Conservation (phyloP, 257 asterid species). For the Petunia axillaris region DNA sequence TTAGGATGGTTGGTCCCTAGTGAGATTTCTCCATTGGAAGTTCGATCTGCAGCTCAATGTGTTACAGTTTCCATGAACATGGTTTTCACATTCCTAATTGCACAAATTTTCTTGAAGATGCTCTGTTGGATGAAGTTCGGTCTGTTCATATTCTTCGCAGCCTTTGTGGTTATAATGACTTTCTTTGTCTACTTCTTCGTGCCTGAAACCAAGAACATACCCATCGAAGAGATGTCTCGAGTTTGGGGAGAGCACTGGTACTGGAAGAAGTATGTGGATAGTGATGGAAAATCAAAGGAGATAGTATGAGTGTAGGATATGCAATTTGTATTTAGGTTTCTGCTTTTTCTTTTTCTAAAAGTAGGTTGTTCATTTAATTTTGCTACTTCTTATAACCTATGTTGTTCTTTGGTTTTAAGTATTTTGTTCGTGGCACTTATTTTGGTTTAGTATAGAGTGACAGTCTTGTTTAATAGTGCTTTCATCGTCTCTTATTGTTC, state of each 20-base stretch:
- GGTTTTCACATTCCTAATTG: conserved; percentile 39
- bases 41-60: too few relatives aligned
- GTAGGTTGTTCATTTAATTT: too few relatives aligned
- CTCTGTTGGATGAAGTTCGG: conserved; percentile 37
- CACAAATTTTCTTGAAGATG: conserved; percentile 28
- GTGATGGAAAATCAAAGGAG: background rate
- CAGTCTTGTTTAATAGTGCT: too few relatives aligned
- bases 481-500: too few relatives aligned
- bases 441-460: too few relatives aligned
- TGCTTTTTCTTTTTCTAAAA: too few relatives aligned
- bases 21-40: conserved; percentile 43
- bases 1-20: conserved; percentile 44
- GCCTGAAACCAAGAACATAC: conserved; percentile 41
- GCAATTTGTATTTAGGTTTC: too few relatives aligned
- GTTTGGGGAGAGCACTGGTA: conserved; percentile 2
- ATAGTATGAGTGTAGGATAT: too few relatives aligned
- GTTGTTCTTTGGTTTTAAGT: too few relatives aligned
- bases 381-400: too few relatives aligned
- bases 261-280: background rate
- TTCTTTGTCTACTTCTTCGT: conserved; percentile 18
- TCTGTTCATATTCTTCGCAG: conserved; percentile 33
- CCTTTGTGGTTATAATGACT: conserved; percentile 35
- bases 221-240: conserved; percentile 29
- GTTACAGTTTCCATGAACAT: too few relatives aligned
- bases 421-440: too few relatives aligned